phyloP scores from a whole-genome alignment of 805 yeast genomes.

The Cyberlindnera misumaiensis region DNA sequence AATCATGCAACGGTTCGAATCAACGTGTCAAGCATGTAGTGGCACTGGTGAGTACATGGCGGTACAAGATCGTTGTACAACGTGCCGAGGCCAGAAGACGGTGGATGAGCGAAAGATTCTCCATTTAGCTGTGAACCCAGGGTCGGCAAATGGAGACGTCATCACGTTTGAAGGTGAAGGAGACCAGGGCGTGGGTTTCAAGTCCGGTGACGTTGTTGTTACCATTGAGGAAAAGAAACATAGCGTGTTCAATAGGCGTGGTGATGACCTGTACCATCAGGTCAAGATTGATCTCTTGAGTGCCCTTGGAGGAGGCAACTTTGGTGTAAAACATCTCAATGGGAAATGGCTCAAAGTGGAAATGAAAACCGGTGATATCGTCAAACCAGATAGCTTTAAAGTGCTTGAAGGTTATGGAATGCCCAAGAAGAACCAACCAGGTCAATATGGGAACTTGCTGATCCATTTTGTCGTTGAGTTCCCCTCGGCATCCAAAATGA shows the following conservation, averaged over 20 bases:
- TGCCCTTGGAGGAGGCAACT: conserved; percentile 50
- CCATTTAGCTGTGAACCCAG: conserved; percentile 48
- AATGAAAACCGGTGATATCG: conserved; percentile 44
- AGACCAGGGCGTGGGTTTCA: conserved; percentile 51
- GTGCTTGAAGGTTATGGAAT: conserved; percentile 49
- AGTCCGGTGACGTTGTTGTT: conserved; percentile 65
- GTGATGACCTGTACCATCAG: conserved; percentile 37
- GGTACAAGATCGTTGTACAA: conserved; percentile 29
- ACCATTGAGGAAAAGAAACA: conserved; percentile 36
- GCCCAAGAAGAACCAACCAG: conserved; percentile 35
- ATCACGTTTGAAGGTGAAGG: conserved; percentile 53
- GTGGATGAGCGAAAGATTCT: conserved; percentile 43
- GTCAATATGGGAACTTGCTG: conserved; percentile 46
- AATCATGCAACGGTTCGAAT: conserved; percentile 35
- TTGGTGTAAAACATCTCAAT: conserved; percentile 32
- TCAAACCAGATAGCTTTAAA: conserved; percentile 42
- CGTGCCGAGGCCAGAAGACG: conserved; percentile 41
- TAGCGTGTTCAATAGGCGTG: conserved; percentile 33
- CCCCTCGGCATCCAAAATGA: conserved; percentile 56
- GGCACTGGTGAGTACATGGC: conserved; percentile 35
- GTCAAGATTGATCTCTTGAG: conserved; percentile 44
- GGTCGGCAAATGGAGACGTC: conserved; percentile 45
- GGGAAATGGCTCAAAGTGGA: conserved; percentile 32
- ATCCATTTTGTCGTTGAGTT: conserved; percentile 52
- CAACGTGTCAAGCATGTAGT: conserved; percentile 38